A percentile compares a stretch with the other conserved stretches of the same genome.
Conservation (phyloP, 2,329 filamentous ascomycete species). For the Colletotrichum liaoningense region DNA sequence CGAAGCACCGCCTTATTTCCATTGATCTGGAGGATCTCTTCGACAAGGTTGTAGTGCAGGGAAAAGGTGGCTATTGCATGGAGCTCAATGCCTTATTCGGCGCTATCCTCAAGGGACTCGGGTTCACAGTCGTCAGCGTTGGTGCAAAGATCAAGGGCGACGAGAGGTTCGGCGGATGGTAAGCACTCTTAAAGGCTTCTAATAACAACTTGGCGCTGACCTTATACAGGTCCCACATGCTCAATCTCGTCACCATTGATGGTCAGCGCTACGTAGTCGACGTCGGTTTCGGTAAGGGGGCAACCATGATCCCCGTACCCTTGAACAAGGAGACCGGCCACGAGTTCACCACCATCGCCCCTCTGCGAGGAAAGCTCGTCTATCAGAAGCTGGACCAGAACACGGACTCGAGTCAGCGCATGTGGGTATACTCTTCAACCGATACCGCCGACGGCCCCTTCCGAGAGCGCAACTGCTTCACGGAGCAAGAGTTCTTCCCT, state of each 20-base stretch:
- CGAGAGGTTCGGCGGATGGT: constrained; percentile 41
- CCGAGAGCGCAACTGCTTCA: constrained; percentile 62
- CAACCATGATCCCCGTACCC: constrained; percentile 45
- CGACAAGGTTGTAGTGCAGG: constrained; percentile 55
- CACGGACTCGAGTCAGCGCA: constrained; percentile 46
- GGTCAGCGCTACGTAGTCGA: constrained; percentile 63
- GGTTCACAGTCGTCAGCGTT: constrained; percentile 60
- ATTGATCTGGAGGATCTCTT: constrained; percentile 56
- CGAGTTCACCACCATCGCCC: constrained; percentile 52
- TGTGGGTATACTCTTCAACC: constrained; percentile 53
- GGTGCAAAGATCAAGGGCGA: constrained; percentile 49
- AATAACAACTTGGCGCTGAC: constrained; percentile 39
- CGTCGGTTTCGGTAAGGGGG: constrained; percentile 69
- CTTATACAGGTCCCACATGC: constrained; percentile 64
- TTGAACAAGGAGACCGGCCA: constrained; percentile 39
- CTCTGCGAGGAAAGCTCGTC: constrained; percentile 57
- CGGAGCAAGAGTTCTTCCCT: constrained; percentile 59
- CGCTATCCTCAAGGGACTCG: constrained; percentile 58
- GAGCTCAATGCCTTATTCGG: constrained; percentile 60
- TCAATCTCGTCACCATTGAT: constrained; percentile 67
- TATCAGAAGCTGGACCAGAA: constrained; percentile 46
- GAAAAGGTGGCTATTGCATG: constrained; percentile 66
- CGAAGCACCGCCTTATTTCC: constrained; percentile 45
- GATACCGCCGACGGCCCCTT: constrained; percentile 47
- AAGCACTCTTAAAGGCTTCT: not conserved